phyloP scores from a whole-genome alignment of 2,329 filamentous ascomycete species.

The Fusarium tanahbumbuense region DNA sequence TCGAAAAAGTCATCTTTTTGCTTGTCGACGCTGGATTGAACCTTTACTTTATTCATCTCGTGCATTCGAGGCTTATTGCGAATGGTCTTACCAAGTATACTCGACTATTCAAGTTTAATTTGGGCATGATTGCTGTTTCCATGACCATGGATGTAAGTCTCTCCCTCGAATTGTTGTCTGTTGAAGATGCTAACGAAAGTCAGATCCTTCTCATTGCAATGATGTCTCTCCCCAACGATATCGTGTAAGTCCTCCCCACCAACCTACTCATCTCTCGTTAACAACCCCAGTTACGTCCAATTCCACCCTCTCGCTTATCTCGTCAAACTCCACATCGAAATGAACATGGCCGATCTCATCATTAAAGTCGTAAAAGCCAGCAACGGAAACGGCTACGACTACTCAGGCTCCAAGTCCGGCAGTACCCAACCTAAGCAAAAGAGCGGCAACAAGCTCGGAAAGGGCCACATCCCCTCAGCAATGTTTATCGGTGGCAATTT shows the following conservation, averaged over 20 bases:
- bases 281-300: constrained; percentile 52
- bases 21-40: constrained; percentile 63
- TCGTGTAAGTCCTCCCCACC: constrained; percentile 41
- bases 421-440: constrained; percentile 28
- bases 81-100: constrained; percentile 63
- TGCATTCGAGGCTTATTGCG: constrained; percentile 59
- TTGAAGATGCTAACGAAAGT: constrained; percentile 1
- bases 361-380: constrained; percentile 50
- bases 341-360: constrained; percentile 65
- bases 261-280: neutral
- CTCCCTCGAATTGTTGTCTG: no score
- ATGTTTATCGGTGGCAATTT: constrained; percentile 42
- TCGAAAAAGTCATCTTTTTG: constrained; percentile 64
- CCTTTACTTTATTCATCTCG: constrained; percentile 62
- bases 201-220: constrained; percentile 47
- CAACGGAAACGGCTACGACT: constrained; percentile 38
- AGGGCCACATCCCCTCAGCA: constrained; percentile 24
- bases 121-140: constrained; percentile 48
- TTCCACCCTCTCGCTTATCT: constrained; percentile 65
- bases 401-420: constrained; percentile 39
- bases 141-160: constrained; percentile 47
- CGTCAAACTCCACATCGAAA: constrained; percentile 65
- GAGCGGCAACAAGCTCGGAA: constrained; percentile 10
- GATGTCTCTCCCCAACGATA: constrained; percentile 48
- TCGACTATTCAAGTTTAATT: constrained; percentile 54